Percentiles rank a stretch among this genome's conserved stretches.
These are phyloP conservation scores for Castanea mollissima DNA, from an alignment of 306 rosid species.

Conservation along the genomic window DNA sequence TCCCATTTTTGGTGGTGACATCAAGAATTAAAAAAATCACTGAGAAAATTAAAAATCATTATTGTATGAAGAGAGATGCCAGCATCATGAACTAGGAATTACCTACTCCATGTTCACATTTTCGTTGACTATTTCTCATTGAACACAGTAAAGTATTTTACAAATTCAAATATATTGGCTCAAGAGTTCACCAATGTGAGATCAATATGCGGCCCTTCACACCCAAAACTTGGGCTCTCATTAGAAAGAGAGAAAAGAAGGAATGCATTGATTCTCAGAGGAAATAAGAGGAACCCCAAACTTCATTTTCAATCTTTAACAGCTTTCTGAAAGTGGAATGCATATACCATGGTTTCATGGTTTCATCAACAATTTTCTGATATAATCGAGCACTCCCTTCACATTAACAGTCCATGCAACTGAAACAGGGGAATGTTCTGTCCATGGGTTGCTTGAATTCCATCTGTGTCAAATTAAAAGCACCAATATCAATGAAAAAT, in stretches of 20 bases:
- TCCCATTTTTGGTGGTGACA: neutral
- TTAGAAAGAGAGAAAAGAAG: slow-evolving; percentile 17
- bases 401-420: slow-evolving; percentile 91
- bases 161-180: slow-evolving; percentile 17
- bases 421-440: slow-evolving; percentile 73
- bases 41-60: neutral
- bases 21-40: neutral
- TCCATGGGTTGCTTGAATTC: slow-evolving; percentile 88
- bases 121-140: neutral
- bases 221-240: slow-evolving; percentile 20
- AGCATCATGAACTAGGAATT: neutral
- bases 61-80: neutral
- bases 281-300: slow-evolving; percentile 9
- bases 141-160: neutral
- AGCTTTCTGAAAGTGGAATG: neutral
- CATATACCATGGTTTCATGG: slow-evolving; percentile 41
- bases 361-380: slow-evolving; percentile 55
- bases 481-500: neutral
- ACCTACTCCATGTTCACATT: neutral
- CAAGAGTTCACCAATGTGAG: slow-evolving; percentile 1
- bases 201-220: slow-evolving; percentile 19
- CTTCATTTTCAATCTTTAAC: slow-evolving; percentile 14
- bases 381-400: slow-evolving; percentile 51
- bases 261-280: neutral
- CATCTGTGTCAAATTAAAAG: slow-evolving; percentile 47